Evolutionary conservation across 225 moss, liverwort and hornwort species (phyloP), one percentile per base, ranked within the genome.

Genomic region (Polytrichum formosum): DNA sequence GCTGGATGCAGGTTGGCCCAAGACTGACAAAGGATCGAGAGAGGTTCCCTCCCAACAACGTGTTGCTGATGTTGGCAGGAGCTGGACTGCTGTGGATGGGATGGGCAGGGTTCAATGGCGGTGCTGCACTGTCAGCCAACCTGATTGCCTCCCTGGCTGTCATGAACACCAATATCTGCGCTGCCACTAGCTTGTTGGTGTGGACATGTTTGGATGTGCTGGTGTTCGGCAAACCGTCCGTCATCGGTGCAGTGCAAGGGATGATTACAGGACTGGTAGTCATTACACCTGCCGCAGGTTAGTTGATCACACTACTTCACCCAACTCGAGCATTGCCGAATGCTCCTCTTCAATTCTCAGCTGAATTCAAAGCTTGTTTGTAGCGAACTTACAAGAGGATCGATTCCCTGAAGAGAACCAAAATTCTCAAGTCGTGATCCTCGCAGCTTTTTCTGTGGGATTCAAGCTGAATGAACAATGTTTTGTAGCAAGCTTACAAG

Each of bases 31-130:
- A 74, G 64, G 85, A 85, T 29, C 60, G 85, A 16, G 85, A 85
- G 28, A 33, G 85, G 0, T 85, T 85, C 1, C 85, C 85, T 1
- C 85, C 85, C 5, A 85, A 85, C 70, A 85, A 85, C 30, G 77
- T 85, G 4, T 63, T 85, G 27, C 75, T 85, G 64, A 85, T 85
- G 82, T 61, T 85, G 2, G 82, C 85, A 7, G 85, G 85, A 7
- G 85, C 85, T 5, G 85, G 85, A 1, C 8, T 85, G 1, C 26
- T 85, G 26, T 85, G 85, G 85, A 46, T 85, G 64, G 85, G 85
- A 9, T 85, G 85, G 85, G 79, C 82, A 4, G 85, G 85, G 63
- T 85, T 85, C 64, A 85, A 85, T 55, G 85, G 85, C 4, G 85
- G 85, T 9, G 85, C 79, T 0, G 74, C 85, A 7, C 1, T 79